Percentiles rank a stretch among this genome's conserved stretches.
These are phyloP conservation scores for Fusarium temperatum DNA, from an alignment of 2,329 filamentous ascomycete species.

Conservation along the genomic window DNA sequence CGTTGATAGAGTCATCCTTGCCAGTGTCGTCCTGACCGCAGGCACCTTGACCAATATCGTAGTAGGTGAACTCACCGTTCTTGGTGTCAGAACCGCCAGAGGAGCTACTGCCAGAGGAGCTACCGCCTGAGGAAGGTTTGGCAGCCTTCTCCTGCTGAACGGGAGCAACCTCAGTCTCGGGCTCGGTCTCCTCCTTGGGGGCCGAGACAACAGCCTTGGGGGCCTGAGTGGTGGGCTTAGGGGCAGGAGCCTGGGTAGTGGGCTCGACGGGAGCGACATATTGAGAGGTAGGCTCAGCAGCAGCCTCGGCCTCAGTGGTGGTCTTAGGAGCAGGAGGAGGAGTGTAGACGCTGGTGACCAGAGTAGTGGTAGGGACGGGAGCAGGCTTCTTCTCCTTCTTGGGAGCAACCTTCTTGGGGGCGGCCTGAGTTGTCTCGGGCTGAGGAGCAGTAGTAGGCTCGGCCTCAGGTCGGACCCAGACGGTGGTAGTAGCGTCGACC, in stretches of 20 bases:
- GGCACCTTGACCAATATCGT: slow-evolving; percentile 71
- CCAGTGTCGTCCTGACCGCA: slow-evolving; percentile 71
- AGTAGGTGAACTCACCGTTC: slow-evolving; percentile 78
- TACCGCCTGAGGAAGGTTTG: slow-evolving; percentile 20
- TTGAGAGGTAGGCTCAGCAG: slow-evolving; percentile 20
- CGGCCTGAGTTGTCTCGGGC: slow-evolving; percentile 24
- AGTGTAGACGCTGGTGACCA: slow-evolving; percentile 32
- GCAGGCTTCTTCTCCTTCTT: slow-evolving; percentile 35
- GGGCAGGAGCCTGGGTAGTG: slow-evolving; percentile 32
- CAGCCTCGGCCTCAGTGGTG: slow-evolving; percentile 17
- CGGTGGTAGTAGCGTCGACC: slow-evolving; percentile 59
- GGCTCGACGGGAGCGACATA: slow-evolving; percentile 33
- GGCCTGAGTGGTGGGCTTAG: not conserved
- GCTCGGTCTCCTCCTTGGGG: slow-evolving; percentile 15
- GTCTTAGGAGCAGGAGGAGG: slow-evolving; percentile 31
- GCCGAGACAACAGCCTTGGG: slow-evolving; percentile 17
- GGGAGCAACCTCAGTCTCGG: slow-evolving; percentile 29
- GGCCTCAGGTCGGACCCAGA: slow-evolving; percentile 52
- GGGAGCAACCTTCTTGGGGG: slow-evolving; percentile 13
- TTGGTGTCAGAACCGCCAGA: slow-evolving; percentile 39
- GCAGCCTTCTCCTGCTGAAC: slow-evolving; percentile 28
- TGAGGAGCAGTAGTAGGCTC: slow-evolving; percentile 36
- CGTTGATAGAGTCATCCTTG: slow-evolving; percentile 61
- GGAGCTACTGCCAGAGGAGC: slow-evolving; percentile 5
- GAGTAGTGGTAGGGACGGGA: slow-evolving; percentile 33